Evolutionary conservation across 1,284 basidiomycete genomes (phyloP), one percentile per base, ranked within the genome.

Genomic region (Microbotryum scabiosae): DNA sequence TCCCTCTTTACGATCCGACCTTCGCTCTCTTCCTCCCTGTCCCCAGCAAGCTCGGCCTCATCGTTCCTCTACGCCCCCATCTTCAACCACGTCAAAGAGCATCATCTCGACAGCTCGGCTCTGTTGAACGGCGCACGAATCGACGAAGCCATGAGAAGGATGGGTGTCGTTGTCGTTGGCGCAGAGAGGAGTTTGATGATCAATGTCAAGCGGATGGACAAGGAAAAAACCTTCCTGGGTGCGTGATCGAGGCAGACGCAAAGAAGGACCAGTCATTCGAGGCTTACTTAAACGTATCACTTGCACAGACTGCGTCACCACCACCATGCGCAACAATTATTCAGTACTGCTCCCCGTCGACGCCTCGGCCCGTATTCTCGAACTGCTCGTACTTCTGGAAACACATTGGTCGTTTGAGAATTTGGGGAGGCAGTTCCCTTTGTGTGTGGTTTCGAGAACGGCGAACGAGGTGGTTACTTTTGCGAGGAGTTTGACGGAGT

Each of bases 401-500:
- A 92, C 97, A 73, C 94, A 98, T 74, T 99, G 96, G 96, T 87
- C 86, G 56, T 97, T 85, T 76, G 88, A 79, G 55, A 71, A 61
- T 21, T 62, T 76, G 41, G 70, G 69, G 81, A 7, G 83, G 3
- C 51, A 84, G 26, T 80, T 77, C 64, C 93, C 94, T 0, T 87
- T 99, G 36, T 98, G 94, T 73, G 82, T 99, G 21, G 82, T 98
- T 50, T 90, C 88, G 61, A 82, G 85, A 41, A 94, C 90, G 2
- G 92, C 88, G 2, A 84, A 86, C 66, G 94, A 98, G 75, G 94
- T 97, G 84, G 78, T 97, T 45, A 88, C 89, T 2, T 92, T 94
- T 70, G 90, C 96, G 20, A 80, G 92, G 59, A 94, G 90, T 79
- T 88, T 98, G 85, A 94, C 97, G 83, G 96, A 97, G 75, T 98